Conservation (phyloP, 257 asterid species). For the Rhazya stricta region DNA sequence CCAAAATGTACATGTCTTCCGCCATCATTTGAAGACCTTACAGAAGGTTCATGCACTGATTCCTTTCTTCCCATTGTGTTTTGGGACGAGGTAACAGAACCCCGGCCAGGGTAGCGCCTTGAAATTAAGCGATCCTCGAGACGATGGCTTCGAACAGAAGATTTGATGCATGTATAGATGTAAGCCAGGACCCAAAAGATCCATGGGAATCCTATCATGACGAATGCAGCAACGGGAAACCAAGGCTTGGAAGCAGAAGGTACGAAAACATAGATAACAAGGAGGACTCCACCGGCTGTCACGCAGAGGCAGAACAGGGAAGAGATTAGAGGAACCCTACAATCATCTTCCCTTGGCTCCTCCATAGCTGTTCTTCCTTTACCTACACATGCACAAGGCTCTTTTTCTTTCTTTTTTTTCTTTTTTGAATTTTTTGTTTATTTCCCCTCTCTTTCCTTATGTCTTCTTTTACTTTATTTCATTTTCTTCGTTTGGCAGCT, state of each 20-base stretch:
- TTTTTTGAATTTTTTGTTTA: not conserved
- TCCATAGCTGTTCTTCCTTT: conserved; percentile 7
- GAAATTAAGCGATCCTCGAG: conserved; percentile 3
- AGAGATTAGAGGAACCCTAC: conserved; percentile 51
- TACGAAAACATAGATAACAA: conserved; percentile 41
- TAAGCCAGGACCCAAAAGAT: conserved; percentile 61
- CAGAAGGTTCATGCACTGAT: not conserved
- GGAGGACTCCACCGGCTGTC: conserved; percentile 54
- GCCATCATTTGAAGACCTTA: not conserved
- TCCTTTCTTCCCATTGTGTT: conserved; percentile 4
- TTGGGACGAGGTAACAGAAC: not conserved
- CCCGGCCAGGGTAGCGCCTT: conserved; percentile 4
- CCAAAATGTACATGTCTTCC: conserved; percentile 8
- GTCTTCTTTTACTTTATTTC: not conserved
- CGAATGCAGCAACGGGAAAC: conserved; percentile 55
- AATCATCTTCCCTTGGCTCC: conserved; percentile 52
- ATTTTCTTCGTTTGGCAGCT: not conserved
- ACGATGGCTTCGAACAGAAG: conserved; percentile 19
- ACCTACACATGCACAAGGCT: not conserved
- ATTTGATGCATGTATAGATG: conserved; percentile 48
- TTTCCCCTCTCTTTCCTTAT: not conserved
- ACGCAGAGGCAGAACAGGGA: conserved; percentile 54
- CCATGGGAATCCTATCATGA: conserved; percentile 69
- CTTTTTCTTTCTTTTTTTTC: not conserved
- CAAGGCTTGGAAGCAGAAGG: conserved; percentile 50